A percentile compares a stretch with the other conserved stretches of the same genome.
Evolutionary conservation across 352 stramenopile species (phyloP).

Genomic region (Thraustotheca clavata): DNA sequence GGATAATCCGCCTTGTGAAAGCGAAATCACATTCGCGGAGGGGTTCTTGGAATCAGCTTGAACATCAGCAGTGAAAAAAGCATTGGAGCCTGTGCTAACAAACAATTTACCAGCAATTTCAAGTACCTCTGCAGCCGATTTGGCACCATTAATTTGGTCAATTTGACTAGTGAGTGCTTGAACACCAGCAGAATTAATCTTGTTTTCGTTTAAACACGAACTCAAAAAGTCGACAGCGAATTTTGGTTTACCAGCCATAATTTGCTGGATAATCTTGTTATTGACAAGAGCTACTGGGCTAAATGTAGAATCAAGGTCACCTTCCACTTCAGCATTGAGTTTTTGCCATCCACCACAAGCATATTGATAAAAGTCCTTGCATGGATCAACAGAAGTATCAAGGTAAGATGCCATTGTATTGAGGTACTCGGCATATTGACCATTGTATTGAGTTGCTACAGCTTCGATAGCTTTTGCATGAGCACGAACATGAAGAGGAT

Average conservation of each 20-base stretch:
- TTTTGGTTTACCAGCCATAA: conserved; percentile 36
- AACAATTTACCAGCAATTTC: conserved; percentile 35
- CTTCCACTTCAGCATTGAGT: conserved; percentile 31
- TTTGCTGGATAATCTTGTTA: conserved; percentile 39
- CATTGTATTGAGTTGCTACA: neutral
- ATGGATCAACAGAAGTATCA: conserved; percentile 47
- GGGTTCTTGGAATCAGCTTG: conserved; percentile 39
- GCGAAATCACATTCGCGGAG: conserved; percentile 33
- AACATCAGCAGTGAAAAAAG: conserved; percentile 45
- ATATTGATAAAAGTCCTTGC: conserved; percentile 69
- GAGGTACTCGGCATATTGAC: conserved; percentile 31
- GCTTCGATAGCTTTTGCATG: neutral
- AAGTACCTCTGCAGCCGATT: conserved; percentile 36
- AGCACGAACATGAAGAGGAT: neutral
- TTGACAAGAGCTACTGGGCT: conserved; percentile 78
- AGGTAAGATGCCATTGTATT: conserved; percentile 36
- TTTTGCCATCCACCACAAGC: conserved; percentile 61
- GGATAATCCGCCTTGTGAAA: conserved; percentile 49
- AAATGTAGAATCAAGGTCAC: conserved; percentile 74
- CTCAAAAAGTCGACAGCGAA: conserved; percentile 47
- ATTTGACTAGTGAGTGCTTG: conserved; percentile 34
- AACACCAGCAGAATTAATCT: conserved; percentile 34
- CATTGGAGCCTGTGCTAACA: conserved; percentile 32
- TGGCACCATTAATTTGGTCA: conserved; percentile 30
- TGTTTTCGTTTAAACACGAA: conserved; percentile 38